Evolutionary conservation across 805 yeast genomes (phyloP).

Genomic region (Cyberlindnera americana): DNA sequence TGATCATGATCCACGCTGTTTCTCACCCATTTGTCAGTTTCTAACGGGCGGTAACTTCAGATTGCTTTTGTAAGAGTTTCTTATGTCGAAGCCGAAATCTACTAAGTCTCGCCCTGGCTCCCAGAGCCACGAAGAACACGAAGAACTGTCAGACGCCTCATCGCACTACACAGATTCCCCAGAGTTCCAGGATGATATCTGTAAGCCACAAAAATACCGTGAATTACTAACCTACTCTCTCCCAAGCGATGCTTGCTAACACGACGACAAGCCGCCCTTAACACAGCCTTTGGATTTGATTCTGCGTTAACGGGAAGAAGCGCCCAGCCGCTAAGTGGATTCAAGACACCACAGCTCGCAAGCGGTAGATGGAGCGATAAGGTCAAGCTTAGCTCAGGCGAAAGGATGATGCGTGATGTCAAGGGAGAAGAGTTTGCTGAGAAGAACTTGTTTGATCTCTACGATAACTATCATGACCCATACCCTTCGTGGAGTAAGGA

Average conservation of each 20-base stretch:
- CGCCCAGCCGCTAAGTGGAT: conserved; percentile 81
- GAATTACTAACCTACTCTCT: not conserved
- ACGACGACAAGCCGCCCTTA: conserved; percentile 11
- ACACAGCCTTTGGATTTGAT: conserved; percentile 20
- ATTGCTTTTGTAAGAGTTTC: too few relatives aligned
- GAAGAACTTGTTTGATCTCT: conserved; percentile 38
- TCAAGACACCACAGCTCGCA: conserved; percentile 89
- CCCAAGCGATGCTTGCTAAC: not conserved
- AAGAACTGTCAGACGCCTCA: conserved; percentile 16
- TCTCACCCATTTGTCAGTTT: too few relatives aligned
- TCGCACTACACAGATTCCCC: conserved; percentile 30
- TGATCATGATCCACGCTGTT: too few relatives aligned
- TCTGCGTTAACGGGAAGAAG: conserved; percentile 31
- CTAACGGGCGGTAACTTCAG: too few relatives aligned
- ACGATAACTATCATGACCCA: conserved; percentile 41
- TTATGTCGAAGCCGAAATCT: conserved; percentile 10
- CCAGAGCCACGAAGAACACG: not conserved
- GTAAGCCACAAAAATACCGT: conserved; percentile 9
- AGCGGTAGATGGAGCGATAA: conserved; percentile 59
- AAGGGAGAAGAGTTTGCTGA: conserved; percentile 39
- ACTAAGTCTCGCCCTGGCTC: conserved; percentile 1
- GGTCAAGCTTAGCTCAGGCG: conserved; percentile 32
- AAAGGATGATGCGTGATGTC: conserved; percentile 9
- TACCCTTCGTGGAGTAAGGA: conserved; percentile 51
- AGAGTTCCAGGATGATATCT: conserved; percentile 24